Evolutionary conservation across 768 basidiomycete species (phyloP), one percentile per base, ranked within the genome.

Genomic region (Coprinopsis sp.): DNA sequence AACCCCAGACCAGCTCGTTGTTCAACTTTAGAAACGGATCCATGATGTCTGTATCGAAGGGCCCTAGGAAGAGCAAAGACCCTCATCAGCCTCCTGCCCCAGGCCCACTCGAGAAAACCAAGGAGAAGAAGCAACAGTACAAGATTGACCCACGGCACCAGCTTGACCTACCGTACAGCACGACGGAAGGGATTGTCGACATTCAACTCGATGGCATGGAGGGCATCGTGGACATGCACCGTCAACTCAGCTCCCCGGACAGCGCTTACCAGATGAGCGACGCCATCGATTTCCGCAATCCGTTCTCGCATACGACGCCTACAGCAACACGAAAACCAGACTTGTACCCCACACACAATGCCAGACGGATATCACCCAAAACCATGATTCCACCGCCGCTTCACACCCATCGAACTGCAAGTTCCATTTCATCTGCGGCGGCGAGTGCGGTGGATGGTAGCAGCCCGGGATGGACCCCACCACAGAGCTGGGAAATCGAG

Each of bases 401-500:
- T 29, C 30, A 42, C 23, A 16, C 31, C 28, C 36, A 24, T 11
- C 25, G 8, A 13, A 4, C 27, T 2, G 24, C 3, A n/a, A n/a
- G 19, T 24, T 13, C n/a, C 27, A 38, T 39, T 6, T 45, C 50
- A 12, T 54, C 54, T 34, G 40, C 46, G n/a, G 44, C 40, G 14
- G 40, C 25, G 21, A 33, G 24, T 37, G 37, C 50, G 16, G 53
- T 53, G 3, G 56, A 55, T 8, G 44, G n/a, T n/a, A n/a, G 61
- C 39, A 52, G 67, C 52, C 57, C 68, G 28, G 60, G 64, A 18
- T 91, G 88, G 88, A 76, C 64, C 2, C 68, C 88, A 4, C 88
- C 88, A 1, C 78, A 89, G 57, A 87, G 85, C 46, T 90, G 88
- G 87, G 82, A 73, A 1, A 82, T 87, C 12, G 76, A 77, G 37